Evolutionary conservation across 495 filamentous ascomycete genomes (phyloP).

Genomic region (Penicillium parvum): DNA sequence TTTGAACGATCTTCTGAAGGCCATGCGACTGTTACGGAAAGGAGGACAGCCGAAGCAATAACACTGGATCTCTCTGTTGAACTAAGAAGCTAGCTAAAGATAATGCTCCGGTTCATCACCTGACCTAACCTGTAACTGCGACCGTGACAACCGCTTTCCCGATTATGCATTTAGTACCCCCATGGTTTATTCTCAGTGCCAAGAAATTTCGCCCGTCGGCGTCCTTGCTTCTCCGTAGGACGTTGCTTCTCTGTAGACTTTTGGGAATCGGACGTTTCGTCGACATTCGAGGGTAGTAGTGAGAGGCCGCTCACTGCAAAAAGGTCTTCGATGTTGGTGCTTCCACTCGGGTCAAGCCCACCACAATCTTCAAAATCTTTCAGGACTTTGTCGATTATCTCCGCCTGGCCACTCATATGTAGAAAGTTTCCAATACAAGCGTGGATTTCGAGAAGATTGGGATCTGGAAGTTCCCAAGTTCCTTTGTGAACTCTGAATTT

Average conservation of each 20-base stretch:
- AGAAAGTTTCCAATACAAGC: conserved; percentile 15
- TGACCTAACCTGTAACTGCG: neutral
- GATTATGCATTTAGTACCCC: neutral
- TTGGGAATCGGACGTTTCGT: conserved; percentile 6
- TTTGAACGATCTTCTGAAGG: too few relatives aligned
- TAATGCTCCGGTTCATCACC: neutral
- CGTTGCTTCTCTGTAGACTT: conserved; percentile 7
- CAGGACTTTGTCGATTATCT: conserved; percentile 10
- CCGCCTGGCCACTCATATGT: conserved; percentile 13
- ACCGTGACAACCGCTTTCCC: neutral
- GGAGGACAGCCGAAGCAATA: too few relatives aligned
- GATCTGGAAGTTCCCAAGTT: conserved; percentile 17
- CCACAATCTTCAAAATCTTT: conserved; percentile 13
- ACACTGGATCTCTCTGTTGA: too few relatives aligned
- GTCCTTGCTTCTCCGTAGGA: conserved; percentile 8
- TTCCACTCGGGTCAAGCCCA: conserved; percentile 11
- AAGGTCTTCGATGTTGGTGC: conserved; percentile 15
- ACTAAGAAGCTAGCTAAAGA: too few relatives aligned
- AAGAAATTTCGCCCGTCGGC: conserved; percentile 4
- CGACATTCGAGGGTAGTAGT: conserved; percentile 5
- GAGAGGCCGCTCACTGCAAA: conserved; percentile 13
- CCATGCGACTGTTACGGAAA: too few relatives aligned
- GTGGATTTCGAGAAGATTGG: conserved; percentile 13
- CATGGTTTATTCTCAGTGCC: conserved; percentile 3
- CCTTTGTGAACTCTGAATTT: conserved; percentile 11